Evolutionary conservation across 2,329 filamentous ascomycete genomes (phyloP).

Genomic region (Colletotrichum gloeosporioides): DNA sequence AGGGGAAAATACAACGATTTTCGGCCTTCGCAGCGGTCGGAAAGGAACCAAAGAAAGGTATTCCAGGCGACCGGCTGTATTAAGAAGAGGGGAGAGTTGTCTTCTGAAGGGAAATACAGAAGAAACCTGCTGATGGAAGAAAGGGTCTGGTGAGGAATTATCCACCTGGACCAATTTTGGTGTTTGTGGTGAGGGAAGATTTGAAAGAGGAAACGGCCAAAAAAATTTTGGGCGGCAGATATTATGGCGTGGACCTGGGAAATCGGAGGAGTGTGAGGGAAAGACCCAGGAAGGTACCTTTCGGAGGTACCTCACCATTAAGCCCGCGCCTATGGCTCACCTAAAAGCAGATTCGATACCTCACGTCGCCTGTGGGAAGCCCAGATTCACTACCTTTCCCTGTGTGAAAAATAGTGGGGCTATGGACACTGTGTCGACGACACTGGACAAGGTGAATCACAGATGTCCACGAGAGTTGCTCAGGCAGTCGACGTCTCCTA

Average conservation of each 20-base stretch:
- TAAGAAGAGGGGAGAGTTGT: constrained; percentile 24
- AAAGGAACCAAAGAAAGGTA: constrained; percentile 17
- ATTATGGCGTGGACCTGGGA: constrained; percentile 19
- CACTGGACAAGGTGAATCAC: background rate
- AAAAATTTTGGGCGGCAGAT: constrained; percentile 23
- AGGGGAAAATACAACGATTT: constrained; percentile 10
- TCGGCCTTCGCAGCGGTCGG: constrained; percentile 11
- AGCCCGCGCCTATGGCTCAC: background rate
- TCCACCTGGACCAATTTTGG: constrained; percentile 24
- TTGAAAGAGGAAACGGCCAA: constrained; percentile 14
- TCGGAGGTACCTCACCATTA: constrained; percentile 7
- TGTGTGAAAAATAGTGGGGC: background rate
- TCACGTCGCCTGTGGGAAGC: background rate
- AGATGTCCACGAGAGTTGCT: background rate
- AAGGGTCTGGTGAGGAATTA: constrained; percentile 22
- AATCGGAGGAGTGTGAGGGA: constrained; percentile 6
- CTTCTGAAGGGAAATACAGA: constrained; percentile 26
- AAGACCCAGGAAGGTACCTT: constrained; percentile 14
- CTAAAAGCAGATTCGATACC: background rate
- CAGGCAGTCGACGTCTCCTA: background rate
- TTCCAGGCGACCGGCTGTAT: constrained; percentile 7
- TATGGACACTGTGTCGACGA: background rate
- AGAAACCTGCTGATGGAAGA: constrained; percentile 23
- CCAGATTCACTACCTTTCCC: background rate
- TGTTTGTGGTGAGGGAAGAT: constrained; percentile 24